A percentile compares a stretch with the other conserved stretches of the same genome.
These are phyloP conservation scores for Guyanaporus albipodus DNA, from an alignment of 768 basidiomycete genomes.

Conservation along the genomic window DNA sequence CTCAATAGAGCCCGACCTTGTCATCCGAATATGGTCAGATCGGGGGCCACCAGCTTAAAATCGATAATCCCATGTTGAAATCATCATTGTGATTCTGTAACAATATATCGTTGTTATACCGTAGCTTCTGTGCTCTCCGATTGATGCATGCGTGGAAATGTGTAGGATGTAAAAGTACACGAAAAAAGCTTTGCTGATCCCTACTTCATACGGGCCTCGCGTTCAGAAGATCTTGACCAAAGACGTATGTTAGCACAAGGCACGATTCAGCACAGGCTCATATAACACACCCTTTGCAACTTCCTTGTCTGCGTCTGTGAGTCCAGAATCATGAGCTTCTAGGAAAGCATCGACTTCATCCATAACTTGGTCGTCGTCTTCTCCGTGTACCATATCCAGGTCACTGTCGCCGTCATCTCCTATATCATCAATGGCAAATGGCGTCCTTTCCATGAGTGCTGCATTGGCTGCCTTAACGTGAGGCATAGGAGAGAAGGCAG, in stretches of 20 bases:
- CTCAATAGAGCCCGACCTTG: slow-evolving; percentile 78
- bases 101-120: too few relatives aligned
- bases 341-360: slow-evolving; percentile 96
- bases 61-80: background rate
- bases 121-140: too few relatives aligned
- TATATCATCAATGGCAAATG: slow-evolving; percentile 96
- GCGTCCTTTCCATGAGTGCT: slow-evolving; percentile 85
- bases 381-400: slow-evolving; percentile 48
- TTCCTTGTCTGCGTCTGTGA: slow-evolving; percentile 75
- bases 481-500: slow-evolving; percentile 50
- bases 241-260: background rate
- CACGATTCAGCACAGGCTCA: background rate
- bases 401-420: slow-evolving; percentile 63
- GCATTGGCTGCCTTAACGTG: slow-evolving; percentile 75
- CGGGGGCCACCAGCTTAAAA: slow-evolving; percentile 19
- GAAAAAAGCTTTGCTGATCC: background rate
- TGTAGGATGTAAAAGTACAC: slow-evolving; percentile 14
- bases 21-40: slow-evolving; percentile 82
- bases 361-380: slow-evolving; percentile 76
- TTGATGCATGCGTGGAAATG: slow-evolving; percentile 9
- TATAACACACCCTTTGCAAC: slow-evolving; percentile 62
- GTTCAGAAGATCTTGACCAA: slow-evolving; percentile 48
- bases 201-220: slow-evolving; percentile 48
- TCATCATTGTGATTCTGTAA: background rate
- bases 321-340: slow-evolving; percentile 86